Evolutionary conservation across 2,329 filamentous ascomycete species (phyloP).

Genomic region (Truncatella angustata): DNA sequence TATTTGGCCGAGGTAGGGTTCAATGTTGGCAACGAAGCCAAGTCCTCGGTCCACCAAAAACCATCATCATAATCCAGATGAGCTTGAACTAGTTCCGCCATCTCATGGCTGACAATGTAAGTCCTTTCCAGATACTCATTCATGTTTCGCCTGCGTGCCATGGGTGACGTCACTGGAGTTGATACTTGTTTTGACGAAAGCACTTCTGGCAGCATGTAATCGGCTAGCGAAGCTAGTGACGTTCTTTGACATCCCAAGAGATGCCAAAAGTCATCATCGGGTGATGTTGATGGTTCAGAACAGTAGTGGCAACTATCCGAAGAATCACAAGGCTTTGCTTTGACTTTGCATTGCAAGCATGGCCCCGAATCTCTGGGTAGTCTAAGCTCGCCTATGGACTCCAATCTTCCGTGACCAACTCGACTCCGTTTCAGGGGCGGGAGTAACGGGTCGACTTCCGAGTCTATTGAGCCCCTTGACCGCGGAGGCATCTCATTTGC

Average conservation of each 20-base stretch:
- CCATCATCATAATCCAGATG: slow-evolving; percentile 53
- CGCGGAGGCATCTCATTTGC: slow-evolving; percentile 35
- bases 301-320: slow-evolving; percentile 49
- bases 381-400: slow-evolving; percentile 56
- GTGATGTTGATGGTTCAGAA: slow-evolving; percentile 33
- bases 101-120: slow-evolving; percentile 40
- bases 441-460: slow-evolving; percentile 49
- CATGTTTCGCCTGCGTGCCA: slow-evolving; percentile 46
- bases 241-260: slow-evolving; percentile 51
- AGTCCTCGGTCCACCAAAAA: slow-evolving; percentile 58
- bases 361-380: slow-evolving; percentile 45
- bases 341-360: slow-evolving; percentile 51
- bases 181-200: slow-evolving; percentile 48
- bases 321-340: slow-evolving; percentile 50
- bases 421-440: slow-evolving; percentile 55
- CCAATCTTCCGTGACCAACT: slow-evolving; percentile 49
- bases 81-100: slow-evolving; percentile 39
- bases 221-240: slow-evolving; percentile 43
- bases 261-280: slow-evolving; percentile 45
- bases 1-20: slow-evolving; percentile 38
- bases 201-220: slow-evolving; percentile 48
- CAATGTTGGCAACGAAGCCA: slow-evolving; percentile 37
- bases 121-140: slow-evolving; percentile 50
- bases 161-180: slow-evolving; percentile 49
- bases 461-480: slow-evolving; percentile 40